Base-by-base conservation (phyloP, 768 basidiomycete species). In the Astraeus odoratus region DNA sequence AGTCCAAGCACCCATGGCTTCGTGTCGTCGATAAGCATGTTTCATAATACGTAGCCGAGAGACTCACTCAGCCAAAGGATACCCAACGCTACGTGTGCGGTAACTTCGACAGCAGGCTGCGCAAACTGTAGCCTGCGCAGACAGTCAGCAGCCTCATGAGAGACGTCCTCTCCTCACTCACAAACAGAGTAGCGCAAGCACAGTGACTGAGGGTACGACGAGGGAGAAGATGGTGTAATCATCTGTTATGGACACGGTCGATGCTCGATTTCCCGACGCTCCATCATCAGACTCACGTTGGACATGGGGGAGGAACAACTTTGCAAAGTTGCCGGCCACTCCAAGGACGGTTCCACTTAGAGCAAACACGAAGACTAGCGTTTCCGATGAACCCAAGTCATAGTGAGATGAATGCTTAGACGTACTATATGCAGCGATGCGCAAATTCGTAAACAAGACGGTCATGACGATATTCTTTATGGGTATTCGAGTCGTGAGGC, bases 1-100 rank as follows among this genome's bases (percentile, higher is more conserved):
- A 19, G 83, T 67, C 84, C 86, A 89, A 15, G 86, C 77, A 25
- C 73, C 86, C 78, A 84, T 76, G 19, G 80, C 86, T 87, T 56
- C 39, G 12, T 16, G 46, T 18, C 31, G 44, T 27, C 52, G 37
- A 49, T 50, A 23, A 63, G 20, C 35, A 34, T 33, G 12, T 4
- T 24, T 5, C 30, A 12, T 0, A 13, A 38, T 9, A 30, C 8
- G 26, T 22, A 39, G 26, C n/a, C 25, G 39, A 24, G 35, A 20
- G n/a, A 36, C 80, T 51, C 57, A 83, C 86, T 70, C 29, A 90
- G 68, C 87, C 87, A 90, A 27, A 88, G 56, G 16, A 76, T 67
- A 8, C 73, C 76, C 24, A 85, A 55, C 18, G 82, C 49, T 58
- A 81, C 75, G 43, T 81, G 58, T 31, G 67, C 55, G 19, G 76